Evolutionary conservation across 1,284 basidiomycete genomes (phyloP).

Genomic region (Porodaedalea pini): DNA sequence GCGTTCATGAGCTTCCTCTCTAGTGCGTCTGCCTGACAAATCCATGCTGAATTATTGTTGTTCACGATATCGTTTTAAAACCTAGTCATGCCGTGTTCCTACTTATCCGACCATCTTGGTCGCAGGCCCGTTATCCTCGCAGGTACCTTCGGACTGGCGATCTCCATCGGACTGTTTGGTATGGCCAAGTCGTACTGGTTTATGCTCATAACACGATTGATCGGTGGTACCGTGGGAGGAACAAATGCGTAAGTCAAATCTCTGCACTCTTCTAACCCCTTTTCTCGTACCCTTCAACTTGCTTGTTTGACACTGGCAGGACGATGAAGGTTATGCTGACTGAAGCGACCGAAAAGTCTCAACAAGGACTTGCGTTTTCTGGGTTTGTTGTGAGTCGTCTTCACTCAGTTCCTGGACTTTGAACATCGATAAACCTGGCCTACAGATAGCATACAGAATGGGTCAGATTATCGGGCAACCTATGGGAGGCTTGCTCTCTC

Average conservation of each 20-base stretch:
- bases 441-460: slow-evolving; percentile 20
- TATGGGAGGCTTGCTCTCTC: slow-evolving; percentile 26
- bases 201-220: slow-evolving; percentile 21
- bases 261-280: background rate
- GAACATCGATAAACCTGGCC: background rate
- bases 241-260: slow-evolving; percentile 9
- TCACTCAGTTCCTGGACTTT: background rate
- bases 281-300: background rate
- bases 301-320: slow-evolving; percentile 15
- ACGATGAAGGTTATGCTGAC: slow-evolving; percentile 24
- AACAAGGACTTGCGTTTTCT: slow-evolving; percentile 10
- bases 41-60: background rate
- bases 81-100: slow-evolving; percentile 20
- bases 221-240: slow-evolving; percentile 21
- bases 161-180: slow-evolving; percentile 22
- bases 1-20: slow-evolving; percentile 22
- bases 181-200: slow-evolving; percentile 21
- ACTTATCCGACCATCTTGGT: slow-evolving; percentile 22
- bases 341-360: slow-evolving; percentile 18
- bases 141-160: slow-evolving; percentile 21
- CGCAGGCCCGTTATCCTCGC: slow-evolving; percentile 23
- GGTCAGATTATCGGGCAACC: slow-evolving; percentile 24
- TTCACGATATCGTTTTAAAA: slow-evolving; percentile 3
- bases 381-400: slow-evolving; percentile 3
- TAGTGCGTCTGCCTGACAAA: slow-evolving; percentile 13